Percentiles rank a stretch among this genome's conserved stretches.
phyloP scores from a whole-genome alignment of 2,329 filamentous ascomycete species.

The Colletotrichum sp. region DNA sequence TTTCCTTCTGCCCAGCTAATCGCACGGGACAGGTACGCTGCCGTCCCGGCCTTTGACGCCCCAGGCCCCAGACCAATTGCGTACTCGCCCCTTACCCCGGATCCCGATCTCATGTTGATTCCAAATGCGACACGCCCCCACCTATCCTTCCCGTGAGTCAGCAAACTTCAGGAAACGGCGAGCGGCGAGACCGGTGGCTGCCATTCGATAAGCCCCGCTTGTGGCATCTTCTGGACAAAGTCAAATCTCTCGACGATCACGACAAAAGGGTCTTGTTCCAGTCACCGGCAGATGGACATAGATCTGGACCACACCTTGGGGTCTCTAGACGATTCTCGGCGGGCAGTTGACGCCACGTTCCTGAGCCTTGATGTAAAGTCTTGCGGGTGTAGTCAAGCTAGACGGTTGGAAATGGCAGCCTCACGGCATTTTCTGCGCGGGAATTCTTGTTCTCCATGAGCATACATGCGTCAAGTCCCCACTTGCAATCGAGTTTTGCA shows the following conservation, averaged over 20 bases:
- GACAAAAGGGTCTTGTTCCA: not conserved
- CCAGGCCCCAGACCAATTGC: not conserved
- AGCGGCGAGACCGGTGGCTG: not conserved
- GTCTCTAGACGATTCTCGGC: not conserved
- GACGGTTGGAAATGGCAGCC: not conserved
- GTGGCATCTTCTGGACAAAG: not conserved
- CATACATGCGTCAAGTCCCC: not conserved
- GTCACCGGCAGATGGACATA: not conserved
- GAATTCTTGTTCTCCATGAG: not conserved
- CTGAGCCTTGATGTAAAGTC: conserved; percentile 14
- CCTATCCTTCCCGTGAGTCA: not conserved
- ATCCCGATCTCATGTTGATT: not conserved
- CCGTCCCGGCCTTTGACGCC: not conserved
- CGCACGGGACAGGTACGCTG: not conserved
- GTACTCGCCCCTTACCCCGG: not conserved
- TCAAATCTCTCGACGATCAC: not conserved
- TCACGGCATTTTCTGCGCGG: not conserved
- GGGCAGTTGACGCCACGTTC: conserved; percentile 11
- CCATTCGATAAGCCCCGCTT: not conserved
- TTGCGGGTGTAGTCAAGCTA: not conserved
- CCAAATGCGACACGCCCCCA: not conserved
- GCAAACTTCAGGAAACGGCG: not conserved
- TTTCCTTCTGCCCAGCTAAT: not conserved
- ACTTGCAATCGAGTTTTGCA: not conserved
- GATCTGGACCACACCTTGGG: not conserved